phyloP scores from a whole-genome alignment of 2,329 filamentous ascomycete genomes.

The Scedosporium boydii region DNA sequence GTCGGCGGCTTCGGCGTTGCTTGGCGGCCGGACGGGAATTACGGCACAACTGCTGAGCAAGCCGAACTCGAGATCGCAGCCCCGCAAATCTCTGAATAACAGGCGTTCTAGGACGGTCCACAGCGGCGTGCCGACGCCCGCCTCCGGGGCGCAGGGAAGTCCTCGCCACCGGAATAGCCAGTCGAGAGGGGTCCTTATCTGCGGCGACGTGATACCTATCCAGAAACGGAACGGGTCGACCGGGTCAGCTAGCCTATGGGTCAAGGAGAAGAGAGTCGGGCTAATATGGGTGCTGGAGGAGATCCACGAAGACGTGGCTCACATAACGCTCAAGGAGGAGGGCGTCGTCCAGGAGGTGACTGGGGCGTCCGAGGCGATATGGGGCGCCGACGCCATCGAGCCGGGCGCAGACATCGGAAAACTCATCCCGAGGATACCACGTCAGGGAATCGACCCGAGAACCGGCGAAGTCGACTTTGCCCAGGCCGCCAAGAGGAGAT shows the following conservation, averaged over 20 bases:
- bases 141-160: slow-evolving; percentile 42
- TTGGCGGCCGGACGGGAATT: slow-evolving; percentile 66
- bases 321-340: slow-evolving; percentile 66
- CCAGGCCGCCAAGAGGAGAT: slow-evolving; percentile 59
- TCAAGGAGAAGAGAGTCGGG: slow-evolving; percentile 91
- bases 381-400: slow-evolving; percentile 61
- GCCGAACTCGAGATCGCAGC: slow-evolving; percentile 50
- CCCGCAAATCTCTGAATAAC: slow-evolving; percentile 35
- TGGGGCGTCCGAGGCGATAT: slow-evolving; percentile 78
- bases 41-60: slow-evolving; percentile 85
- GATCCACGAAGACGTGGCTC: slow-evolving; percentile 87
- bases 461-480: slow-evolving; percentile 71
- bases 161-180: slow-evolving; percentile 62
- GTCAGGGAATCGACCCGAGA: slow-evolving; percentile 59
- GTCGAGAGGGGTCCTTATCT: slow-evolving; percentile 81
- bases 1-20: slow-evolving; percentile 39
- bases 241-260: slow-evolving; percentile 92
- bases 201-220: slow-evolving; percentile 96
- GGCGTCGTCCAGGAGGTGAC: slow-evolving; percentile 60
- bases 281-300: slow-evolving; percentile 98
- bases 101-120: slow-evolving; percentile 57
- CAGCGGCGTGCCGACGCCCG: slow-evolving; percentile 42
- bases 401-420: slow-evolving; percentile 65
- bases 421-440: slow-evolving; percentile 74
- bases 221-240: slow-evolving; percentile 88